Conservation (phyloP, 2,329 filamentous ascomycete species). For the Rasamsonia emersonii region DNA sequence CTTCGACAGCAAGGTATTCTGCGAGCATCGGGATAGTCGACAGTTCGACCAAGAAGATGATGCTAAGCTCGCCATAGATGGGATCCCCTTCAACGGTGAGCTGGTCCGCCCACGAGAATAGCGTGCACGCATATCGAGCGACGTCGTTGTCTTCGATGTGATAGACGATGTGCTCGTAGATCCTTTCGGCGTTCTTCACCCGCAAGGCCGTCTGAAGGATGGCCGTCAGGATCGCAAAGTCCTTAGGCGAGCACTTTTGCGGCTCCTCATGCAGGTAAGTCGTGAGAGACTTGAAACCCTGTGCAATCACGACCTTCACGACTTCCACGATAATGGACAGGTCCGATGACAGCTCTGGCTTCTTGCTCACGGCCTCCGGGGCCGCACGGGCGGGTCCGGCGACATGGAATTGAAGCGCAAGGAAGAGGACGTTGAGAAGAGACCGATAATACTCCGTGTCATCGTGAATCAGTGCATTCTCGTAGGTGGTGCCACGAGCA, state of each 20-base stretch:
- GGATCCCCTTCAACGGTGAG: constrained; percentile 72
- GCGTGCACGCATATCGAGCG: constrained; percentile 69
- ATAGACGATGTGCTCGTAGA: constrained; percentile 60
- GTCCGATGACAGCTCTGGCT: constrained; percentile 31
- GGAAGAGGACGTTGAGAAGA: constrained; percentile 74
- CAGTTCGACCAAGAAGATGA: constrained; percentile 80
- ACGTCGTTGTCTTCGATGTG: constrained; percentile 59
- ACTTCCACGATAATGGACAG: constrained; percentile 65
- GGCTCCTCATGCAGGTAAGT: constrained; percentile 71
- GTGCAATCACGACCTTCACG: constrained; percentile 67
- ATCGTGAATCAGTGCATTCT: constrained; percentile 47
- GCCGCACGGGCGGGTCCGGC: constrained; percentile 24
- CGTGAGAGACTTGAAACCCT: constrained; percentile 73
- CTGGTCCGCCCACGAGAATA: constrained; percentile 91
- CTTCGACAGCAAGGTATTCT: constrained; percentile 83
- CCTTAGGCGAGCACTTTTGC: constrained; percentile 58
- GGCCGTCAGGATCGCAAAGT: constrained; percentile 79
- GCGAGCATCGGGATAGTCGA: constrained; percentile 73
- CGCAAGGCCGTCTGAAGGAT: constrained; percentile 77
- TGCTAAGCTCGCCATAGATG: constrained; percentile 84
- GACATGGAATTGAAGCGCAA: constrained; percentile 56
- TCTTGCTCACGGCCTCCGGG: constrained; percentile 27
- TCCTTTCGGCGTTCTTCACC: constrained; percentile 65
- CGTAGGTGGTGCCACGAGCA: constrained; percentile 48
- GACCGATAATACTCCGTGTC: constrained; percentile 69